Evolutionary conservation across 352 stramenopile species (phyloP).

Genomic region (Plasmopara halstedii): DNA sequence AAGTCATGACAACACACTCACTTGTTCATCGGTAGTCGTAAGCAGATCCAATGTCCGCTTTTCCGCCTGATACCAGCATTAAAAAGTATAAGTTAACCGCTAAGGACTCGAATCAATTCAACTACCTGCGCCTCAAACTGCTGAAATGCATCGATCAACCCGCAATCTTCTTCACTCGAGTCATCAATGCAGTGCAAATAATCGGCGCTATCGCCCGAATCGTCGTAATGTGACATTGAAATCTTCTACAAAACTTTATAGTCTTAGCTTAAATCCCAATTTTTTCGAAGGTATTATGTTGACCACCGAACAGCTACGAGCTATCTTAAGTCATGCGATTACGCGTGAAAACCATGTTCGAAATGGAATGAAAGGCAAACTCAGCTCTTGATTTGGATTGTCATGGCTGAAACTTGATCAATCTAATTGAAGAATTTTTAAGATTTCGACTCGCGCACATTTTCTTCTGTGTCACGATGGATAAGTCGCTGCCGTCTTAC

Average conservation of each 20-base stretch:
- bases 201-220: slow-evolving; percentile 1
- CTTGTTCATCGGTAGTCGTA: slow-evolving; percentile 23
- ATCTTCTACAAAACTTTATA: no score
- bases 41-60: slow-evolving; percentile 31
- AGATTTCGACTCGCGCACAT: slow-evolving; percentile 6
- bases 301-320: no score
- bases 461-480: slow-evolving; percentile 19
- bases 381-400: slow-evolving; percentile 16
- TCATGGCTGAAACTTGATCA: slow-evolving; percentile 4
- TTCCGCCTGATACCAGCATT: slow-evolving; percentile 28
- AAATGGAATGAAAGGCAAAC: slow-evolving; percentile 3
- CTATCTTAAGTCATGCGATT: slow-evolving; percentile 20
- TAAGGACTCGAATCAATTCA: not conserved
- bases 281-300: not conserved
- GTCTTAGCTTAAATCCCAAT: slow-evolving; percentile 6
- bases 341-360: not conserved
- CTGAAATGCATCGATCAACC: slow-evolving; percentile 41
- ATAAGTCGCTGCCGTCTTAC: slow-evolving; percentile 22
- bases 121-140: slow-evolving; percentile 43
- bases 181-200: not conserved
- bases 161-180: slow-evolving; percentile 16
- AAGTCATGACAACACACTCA: slow-evolving; percentile 1
- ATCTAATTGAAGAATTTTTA: slow-evolving; percentile 13
- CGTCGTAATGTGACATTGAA: slow-evolving; percentile 3
- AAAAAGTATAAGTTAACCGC: not conserved